phyloP scores from a whole-genome alignment of 139 green algal genomes.

The Desmodesmus armatus region DNA sequence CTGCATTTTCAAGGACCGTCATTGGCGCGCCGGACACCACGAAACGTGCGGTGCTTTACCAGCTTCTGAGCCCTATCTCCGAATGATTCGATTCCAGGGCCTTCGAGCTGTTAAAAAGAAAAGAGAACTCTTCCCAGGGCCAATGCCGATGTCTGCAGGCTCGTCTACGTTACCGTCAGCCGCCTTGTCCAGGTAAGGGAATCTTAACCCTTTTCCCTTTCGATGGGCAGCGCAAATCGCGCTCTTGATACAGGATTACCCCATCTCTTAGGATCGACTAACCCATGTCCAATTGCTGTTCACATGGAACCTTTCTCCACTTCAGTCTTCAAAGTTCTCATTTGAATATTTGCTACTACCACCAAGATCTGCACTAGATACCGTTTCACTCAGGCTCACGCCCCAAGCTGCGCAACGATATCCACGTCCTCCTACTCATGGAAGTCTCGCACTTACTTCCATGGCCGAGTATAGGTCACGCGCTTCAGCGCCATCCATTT shows the following conservation, averaged over 20 bases:
- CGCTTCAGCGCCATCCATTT: slow-evolving; percentile 98
- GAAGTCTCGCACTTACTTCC: slow-evolving; percentile 84
- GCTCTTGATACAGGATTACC: slow-evolving; percentile 90
- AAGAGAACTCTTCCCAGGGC: slow-evolving; percentile 95
- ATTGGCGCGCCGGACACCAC: slow-evolving; percentile 86
- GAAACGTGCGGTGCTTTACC: slow-evolving; percentile 90
- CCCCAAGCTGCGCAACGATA: slow-evolving; percentile 83
- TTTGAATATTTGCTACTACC: slow-evolving; percentile 97
- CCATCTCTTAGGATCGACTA: slow-evolving; percentile 95
- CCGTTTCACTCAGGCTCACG: slow-evolving; percentile 89
- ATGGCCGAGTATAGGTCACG: slow-evolving; percentile 90
- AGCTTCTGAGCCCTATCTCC: slow-evolving; percentile 89
- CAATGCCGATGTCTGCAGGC: slow-evolving; percentile 84
- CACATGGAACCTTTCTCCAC: slow-evolving; percentile 95
- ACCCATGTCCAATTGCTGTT: slow-evolving; percentile 97
- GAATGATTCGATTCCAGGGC: slow-evolving; percentile 90
- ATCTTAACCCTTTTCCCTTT: slow-evolving; percentile 97
- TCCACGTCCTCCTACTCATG: slow-evolving; percentile 94
- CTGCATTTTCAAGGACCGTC: slow-evolving; percentile 93
- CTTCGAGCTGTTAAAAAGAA: slow-evolving; percentile 94
- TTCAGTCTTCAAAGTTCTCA: slow-evolving; percentile 95
- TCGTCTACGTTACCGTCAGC: slow-evolving; percentile 89
- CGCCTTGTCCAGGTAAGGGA: slow-evolving; percentile 90
- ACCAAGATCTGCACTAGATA: slow-evolving; percentile 95
- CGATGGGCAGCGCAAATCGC: slow-evolving; percentile 80